A percentile compares a stretch with the other conserved stretches of the same genome.
Evolutionary conservation across 2,329 filamentous ascomycete genomes (phyloP).

Genomic region (Ciborinia camelliae): DNA sequence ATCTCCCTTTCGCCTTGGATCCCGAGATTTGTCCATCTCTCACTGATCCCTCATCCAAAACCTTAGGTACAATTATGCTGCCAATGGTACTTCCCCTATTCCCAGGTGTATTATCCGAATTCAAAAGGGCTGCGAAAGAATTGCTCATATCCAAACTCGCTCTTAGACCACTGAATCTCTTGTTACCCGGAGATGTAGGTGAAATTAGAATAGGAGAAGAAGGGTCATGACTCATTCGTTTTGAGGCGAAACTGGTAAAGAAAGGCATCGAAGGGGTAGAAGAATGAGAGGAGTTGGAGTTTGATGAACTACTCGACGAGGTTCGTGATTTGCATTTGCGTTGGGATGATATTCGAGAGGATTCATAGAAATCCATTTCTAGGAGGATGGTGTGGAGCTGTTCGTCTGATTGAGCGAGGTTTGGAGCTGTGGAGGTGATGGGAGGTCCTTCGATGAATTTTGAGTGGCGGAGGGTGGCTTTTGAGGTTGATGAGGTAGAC

Average conservation of each 20-base stretch:
- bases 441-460: constrained; percentile 23
- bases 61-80: neutral
- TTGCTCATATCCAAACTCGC: neutral
- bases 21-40: constrained; percentile 2
- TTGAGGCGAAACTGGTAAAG: neutral
- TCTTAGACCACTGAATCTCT: neutral
- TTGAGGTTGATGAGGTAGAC: neutral
- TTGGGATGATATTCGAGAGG: neutral
- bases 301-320: constrained; percentile 6
- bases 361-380: constrained; percentile 22
- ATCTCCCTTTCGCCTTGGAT: constrained; percentile 15
- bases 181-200: neutral
- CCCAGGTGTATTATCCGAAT: neutral
- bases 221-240: neutral
- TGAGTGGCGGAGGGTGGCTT: constrained; percentile 15
- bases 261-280: neutral
- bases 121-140: neutral
- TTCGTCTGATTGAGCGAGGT: constrained; percentile 14
- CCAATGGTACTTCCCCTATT: constrained; percentile 5
- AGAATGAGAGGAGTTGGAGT: neutral
- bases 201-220: neutral
- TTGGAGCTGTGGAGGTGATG: constrained; percentile 15
- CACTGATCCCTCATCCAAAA: neutral
- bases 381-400: constrained; percentile 19
- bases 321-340: constrained; percentile 2